phyloP scores from a whole-genome alignment of 208 protist species.

The Leishmania lainsoni region DNA sequence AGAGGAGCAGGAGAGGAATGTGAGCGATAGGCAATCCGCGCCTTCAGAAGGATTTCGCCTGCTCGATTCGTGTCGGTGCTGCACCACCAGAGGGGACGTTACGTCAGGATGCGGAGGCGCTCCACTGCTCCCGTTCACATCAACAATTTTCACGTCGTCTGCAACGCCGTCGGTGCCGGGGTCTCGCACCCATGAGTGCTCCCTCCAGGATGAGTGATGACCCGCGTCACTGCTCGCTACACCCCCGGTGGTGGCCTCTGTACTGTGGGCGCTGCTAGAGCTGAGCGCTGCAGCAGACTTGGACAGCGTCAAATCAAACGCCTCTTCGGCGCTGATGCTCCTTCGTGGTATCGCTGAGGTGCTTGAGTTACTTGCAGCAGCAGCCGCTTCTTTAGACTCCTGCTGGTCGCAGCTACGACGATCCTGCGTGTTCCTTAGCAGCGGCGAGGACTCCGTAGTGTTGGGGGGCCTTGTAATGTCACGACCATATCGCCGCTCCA shows the following conservation, averaged over 20 bases:
- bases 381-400: background rate
- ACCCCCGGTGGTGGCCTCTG: background rate
- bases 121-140: background rate
- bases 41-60: background rate
- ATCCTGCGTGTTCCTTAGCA: background rate
- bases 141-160: conserved; percentile 7
- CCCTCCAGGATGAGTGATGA: background rate
- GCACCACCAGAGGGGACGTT: background rate
- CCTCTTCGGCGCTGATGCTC: conserved; percentile 8
- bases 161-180: background rate
- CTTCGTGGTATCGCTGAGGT: background rate
- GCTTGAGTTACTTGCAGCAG: background rate
- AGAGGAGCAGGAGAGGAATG: background rate
- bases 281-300: conserved; percentile 20
- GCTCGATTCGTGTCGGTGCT: background rate
- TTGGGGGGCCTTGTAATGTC: conserved; percentile 41
- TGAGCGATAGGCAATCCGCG: conserved; percentile 15
- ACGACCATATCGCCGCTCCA: conserved; percentile 40
- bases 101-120: background rate
- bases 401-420: background rate
- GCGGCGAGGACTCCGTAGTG: background rate
- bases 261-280: conserved; percentile 6
- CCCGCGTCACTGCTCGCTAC: background rate
- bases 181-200: background rate
- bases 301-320: conserved; percentile 7